Evolutionary conservation across 179 eudicot species (phyloP), one percentile per base, ranked within the genome.

Genomic region (Silene noctiflora): DNA sequence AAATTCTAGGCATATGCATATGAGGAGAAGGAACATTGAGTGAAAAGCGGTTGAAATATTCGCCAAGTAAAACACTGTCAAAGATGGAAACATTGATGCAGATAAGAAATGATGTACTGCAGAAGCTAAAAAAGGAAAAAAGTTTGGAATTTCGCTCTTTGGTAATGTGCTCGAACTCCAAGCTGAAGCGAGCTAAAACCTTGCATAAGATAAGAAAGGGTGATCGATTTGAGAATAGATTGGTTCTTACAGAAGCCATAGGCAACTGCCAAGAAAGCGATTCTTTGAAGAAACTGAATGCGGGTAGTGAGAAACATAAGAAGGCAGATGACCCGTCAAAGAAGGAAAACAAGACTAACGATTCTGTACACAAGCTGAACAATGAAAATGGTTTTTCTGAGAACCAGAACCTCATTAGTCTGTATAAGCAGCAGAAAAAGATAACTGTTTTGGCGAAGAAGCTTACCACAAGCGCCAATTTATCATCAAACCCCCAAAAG

Each of bases 1-100:
- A 71, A 60, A 1, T 27, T 33, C 21, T 72, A 48, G 77, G 61
- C n/a, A n/a, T 22, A 31, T 75, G 76, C 12, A 58, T n/a, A 33
- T 39, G 72, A 60, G 66, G 72, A 35, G 59, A 51, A 71, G 63
- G 58, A 72, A 6, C 17, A 60, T 22, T 35, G 62, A 56, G 67
- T 58, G 22, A 22, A n/a, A 53, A 13, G 53, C 56, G 63, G 55
- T 33, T 4, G 31, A 31, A 19, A 39, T 35, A 17, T 56, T 39
- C 72, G 25, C 48, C 51, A 59, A 61, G 29, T 42, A 51, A 51
- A 66, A 61, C 60, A 0, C 29, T 55, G 58, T 55, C 21, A 62
- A 78, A 74, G 71, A 81, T 81, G 84, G 80, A 79, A 71, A 61
- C 80, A 24, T 69, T 76, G 66, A 74, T 79, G 77, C 82, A 78